A percentile compares a stretch with the other conserved stretches of the same genome.
Evolutionary conservation across 2,329 filamentous ascomycete genomes (phyloP).

Genomic region (Colletotrichum eremochloae): DNA sequence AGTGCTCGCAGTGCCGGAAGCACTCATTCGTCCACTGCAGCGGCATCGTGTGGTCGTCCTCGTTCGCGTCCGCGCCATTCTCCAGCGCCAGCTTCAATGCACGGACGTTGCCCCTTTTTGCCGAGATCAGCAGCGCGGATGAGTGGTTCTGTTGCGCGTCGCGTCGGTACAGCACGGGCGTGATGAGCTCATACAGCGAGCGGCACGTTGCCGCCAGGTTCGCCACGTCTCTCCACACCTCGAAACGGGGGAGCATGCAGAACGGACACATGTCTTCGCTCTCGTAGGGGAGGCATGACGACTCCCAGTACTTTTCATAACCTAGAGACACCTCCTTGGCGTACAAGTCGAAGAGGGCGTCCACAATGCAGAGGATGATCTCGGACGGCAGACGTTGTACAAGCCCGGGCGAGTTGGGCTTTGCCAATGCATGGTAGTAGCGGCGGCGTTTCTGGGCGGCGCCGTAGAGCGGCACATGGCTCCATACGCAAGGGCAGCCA

Average conservation of each 20-base stretch:
- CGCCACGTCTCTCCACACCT: conserved; percentile 37
- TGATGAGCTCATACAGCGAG: conserved; percentile 28
- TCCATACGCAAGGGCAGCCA: conserved; percentile 38
- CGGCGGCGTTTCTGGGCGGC: conserved; percentile 10
- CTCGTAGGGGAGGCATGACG: conserved; percentile 38
- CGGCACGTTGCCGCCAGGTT: conserved; percentile 36
- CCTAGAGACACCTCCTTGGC: conserved; percentile 33
- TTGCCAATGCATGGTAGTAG: conserved; percentile 21
- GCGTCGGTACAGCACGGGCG: conserved; percentile 30
- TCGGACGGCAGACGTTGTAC: conserved; percentile 31
- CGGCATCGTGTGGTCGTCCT: conserved; percentile 46
- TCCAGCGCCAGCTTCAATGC: conserved; percentile 48
- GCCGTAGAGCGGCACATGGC: conserved; percentile 39
- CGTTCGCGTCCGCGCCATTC: conserved; percentile 51
- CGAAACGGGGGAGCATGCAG: conserved; percentile 41
- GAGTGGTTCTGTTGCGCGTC: conserved; percentile 35
- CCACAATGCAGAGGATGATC: conserved; percentile 39
- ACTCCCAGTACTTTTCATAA: conserved; percentile 40
- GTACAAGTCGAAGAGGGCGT: conserved; percentile 34
- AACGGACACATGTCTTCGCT: conserved; percentile 34
- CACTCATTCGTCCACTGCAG: conserved; percentile 41
- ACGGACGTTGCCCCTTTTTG: conserved; percentile 27
- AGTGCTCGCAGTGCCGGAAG: conserved; percentile 33
- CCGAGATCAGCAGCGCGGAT: conserved; percentile 33
- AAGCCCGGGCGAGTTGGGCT: conserved; percentile 23